Evolutionary conservation across 345 rosid genomes (phyloP), one percentile per base, ranked within the genome.

Genomic region (Salix caprea): DNA sequence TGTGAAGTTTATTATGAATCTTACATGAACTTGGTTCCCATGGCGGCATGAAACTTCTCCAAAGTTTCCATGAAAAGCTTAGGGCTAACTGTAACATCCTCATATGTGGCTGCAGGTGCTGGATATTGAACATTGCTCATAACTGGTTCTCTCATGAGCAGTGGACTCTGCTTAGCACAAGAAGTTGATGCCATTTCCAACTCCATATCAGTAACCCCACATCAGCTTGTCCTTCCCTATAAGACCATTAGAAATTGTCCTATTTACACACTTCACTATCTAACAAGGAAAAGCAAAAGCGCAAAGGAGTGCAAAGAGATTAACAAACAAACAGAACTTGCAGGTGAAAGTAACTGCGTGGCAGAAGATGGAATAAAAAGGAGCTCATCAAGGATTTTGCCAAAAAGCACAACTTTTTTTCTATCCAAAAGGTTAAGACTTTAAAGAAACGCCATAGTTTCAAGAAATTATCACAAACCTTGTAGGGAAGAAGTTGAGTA

Each of bases 11-110:
- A 42, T 13, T 6, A 73, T 48, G 73, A 65, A 76, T 74, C 88
- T 83, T 85, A 92, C 99, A 94, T 92, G 86, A 96, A 96, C 82
- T 94, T 96, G 74, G 99, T 92, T 52, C 92, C 87, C 97, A 96
- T 82, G 34, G 84, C 77, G 50, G 90, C 84, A 84, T 96, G 99
- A 3, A 94, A 88, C 81, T 85, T 86, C 90, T 96, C 93, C 79
- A 96, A 81, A 23, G 99, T 84, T 60, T 79, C 37, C 88, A 88
- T 82, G 84, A 96, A 96, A 62, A 88, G 96, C 77, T 80, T 86
- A 18, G 94, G 85, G 71, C 75, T 82, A 34, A 82, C 87, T 30
- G 80, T 84, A 67, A 96, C 88, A 67, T 91, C 97, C 61, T 88
- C 94, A 79, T 94, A 94, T 65, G 87, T 83, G 37, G 90, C 96